Conservation (phyloP, 805 yeast species). For the Teunomyces tritomae region DNA sequence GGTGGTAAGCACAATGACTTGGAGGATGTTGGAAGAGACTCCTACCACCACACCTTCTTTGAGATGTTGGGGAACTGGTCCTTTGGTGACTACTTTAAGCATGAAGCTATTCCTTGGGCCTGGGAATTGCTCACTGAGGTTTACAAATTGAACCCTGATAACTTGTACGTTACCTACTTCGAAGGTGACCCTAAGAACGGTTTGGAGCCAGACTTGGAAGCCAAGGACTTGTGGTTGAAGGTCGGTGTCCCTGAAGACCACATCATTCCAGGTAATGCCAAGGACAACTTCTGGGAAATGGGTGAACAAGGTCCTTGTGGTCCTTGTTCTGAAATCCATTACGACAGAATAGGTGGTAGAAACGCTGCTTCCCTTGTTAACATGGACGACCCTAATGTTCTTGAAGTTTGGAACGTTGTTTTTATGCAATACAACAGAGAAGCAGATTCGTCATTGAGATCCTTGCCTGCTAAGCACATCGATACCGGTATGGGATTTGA, state of each 20-base stretch:
- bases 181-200: slow-evolving; percentile 88
- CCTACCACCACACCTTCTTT: slow-evolving; percentile 97
- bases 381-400: slow-evolving; percentile 95
- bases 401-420: slow-evolving; percentile 97
- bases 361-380: slow-evolving; percentile 89
- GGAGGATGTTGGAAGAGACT: slow-evolving; percentile 97
- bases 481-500: slow-evolving; percentile 99
- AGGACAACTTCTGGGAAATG: slow-evolving; percentile 99
- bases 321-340: slow-evolving; percentile 97
- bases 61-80: slow-evolving; percentile 99
- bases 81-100: slow-evolving; percentile 96
- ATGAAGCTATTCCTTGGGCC: slow-evolving; percentile 83
- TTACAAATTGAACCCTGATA: slow-evolving; percentile 72
- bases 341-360: slow-evolving; percentile 97
- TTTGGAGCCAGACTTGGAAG: slow-evolving; percentile 90
- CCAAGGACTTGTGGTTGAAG: slow-evolving; percentile 78
- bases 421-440: slow-evolving; percentile 97
- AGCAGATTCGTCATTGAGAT: slow-evolving; percentile 70
- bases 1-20: slow-evolving; percentile 99
- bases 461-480: slow-evolving; percentile 91
- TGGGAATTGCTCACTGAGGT: slow-evolving; percentile 90
- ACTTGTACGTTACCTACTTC: slow-evolving; percentile 93
- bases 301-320: slow-evolving; percentile 99
- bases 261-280: slow-evolving; percentile 84
- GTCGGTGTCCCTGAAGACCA: slow-evolving; percentile 91